Evolutionary conservation across 805 yeast species (phyloP), one percentile per base, ranked within the genome.

Genomic region (Suhomyces vadensis): DNA sequence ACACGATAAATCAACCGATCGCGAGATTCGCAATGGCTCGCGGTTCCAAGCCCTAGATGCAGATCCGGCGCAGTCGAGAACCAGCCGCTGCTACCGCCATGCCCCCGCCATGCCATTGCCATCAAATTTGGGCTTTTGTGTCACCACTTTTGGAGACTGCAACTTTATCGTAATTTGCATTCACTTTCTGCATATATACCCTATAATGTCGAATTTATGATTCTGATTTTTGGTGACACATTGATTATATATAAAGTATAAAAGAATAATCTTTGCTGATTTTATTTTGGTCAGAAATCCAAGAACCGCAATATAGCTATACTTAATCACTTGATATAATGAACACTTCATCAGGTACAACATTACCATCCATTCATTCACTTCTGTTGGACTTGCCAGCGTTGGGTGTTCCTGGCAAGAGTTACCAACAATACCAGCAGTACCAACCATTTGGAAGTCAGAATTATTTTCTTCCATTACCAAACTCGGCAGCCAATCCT

Each of bases 301-400:
- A n/a, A n/a, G n/a, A n/a, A n/a, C n/a, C n/a, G n/a, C n/a, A n/a
- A n/a, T n/a, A n/a, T n/a, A n/a, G n/a, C n/a, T n/a, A n/a, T n/a
- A n/a, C n/a, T n/a, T n/a, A n/a, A n/a, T n/a, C n/a, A n/a, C n/a
- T n/a, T 25, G 11, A 35, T n/a, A 38, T 17, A 27, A 38, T 38
- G 41, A 38, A 38, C 33, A 16, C 33, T 11, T 26, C 43, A 9
- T 21, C 43, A 19, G 43, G 43, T 13, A 40, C 37, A 23, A 51
- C 57, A 37, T 58, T 68, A 22, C 74, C 74, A 17, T 58, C 71
- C 17, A 66, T 68, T 40, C 65, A 59, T 43, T 56, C 66, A 35
- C 64, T 67, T 35, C 54, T 56, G 41, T 61, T 68, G 57, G 70
- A 68, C 36, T 53, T 66, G 46, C 66, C 66, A 6, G 25, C 58